phyloP scores from a whole-genome alignment of 495 filamentous ascomycete genomes.

The Trypethelium eluteriae region DNA sequence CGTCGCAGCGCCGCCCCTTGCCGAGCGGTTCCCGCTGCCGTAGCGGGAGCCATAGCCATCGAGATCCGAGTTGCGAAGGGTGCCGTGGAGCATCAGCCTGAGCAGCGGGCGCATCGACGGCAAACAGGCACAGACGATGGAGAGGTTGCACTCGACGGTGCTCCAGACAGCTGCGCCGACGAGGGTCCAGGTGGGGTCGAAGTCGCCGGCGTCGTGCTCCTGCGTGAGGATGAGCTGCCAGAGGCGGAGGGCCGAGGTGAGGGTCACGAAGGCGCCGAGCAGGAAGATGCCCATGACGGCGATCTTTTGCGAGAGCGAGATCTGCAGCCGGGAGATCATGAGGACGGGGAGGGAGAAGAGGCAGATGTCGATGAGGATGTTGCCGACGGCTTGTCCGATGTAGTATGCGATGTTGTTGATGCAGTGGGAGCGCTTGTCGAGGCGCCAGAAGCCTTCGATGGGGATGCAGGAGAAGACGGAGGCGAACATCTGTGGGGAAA shows the following conservation, averaged over 20 bases:
- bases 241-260: constrained; percentile 39
- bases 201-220: constrained; percentile 25
- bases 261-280: constrained; percentile 43
- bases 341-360: constrained; percentile 38
- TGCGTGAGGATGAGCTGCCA: constrained; percentile 34
- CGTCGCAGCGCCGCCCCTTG: background rate
- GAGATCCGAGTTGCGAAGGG: background rate
- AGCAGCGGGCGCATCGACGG: constrained; percentile 21
- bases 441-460: background rate
- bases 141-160: constrained; percentile 32
- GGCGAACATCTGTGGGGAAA: background rate
- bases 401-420: constrained; percentile 23
- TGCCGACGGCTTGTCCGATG: constrained; percentile 22
- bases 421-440: constrained; percentile 15
- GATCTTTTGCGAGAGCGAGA: constrained; percentile 43
- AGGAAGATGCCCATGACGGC: constrained; percentile 47
- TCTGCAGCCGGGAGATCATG: constrained; percentile 38
- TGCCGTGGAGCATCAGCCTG: background rate
- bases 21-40: background rate
- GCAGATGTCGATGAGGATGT: constrained; percentile 29
- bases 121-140: constrained; percentile 35
- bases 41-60: background rate
- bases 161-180: constrained; percentile 29
- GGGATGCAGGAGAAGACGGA: background rate
- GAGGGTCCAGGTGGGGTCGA: constrained; percentile 30